These are phyloP conservation scores for Liriodendron chinense DNA, from an alignment of 164 flowering plant genomes.

Conservation along the genomic window DNA sequence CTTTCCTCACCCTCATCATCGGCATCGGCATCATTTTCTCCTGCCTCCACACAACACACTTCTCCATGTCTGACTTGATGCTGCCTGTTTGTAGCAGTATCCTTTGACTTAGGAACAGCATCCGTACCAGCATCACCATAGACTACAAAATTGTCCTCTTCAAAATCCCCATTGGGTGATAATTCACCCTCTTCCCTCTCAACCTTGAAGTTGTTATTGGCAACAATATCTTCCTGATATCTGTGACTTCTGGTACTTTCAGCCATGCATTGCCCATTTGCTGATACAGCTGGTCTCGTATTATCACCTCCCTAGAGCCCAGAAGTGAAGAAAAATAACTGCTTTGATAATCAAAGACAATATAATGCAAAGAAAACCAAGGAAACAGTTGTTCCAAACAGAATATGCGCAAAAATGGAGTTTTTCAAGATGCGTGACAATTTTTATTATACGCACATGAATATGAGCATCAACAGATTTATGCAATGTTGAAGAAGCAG, in stretches of 20 bases:
- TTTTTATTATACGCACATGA: no score
- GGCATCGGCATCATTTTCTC: slow-evolving; percentile 68
- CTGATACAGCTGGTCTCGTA: slow-evolving; percentile 24
- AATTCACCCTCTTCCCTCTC: slow-evolving; percentile 97
- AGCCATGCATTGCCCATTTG: slow-evolving; percentile 34
- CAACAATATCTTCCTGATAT: slow-evolving; percentile 39
- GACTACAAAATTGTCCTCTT: slow-evolving; percentile 66
- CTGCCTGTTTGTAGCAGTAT: slow-evolving; percentile 36
- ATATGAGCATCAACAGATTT: no score
- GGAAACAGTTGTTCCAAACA: no score
- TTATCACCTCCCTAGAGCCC: slow-evolving; percentile 21
- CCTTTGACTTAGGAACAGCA: slow-evolving; percentile 37
- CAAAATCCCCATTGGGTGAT: slow-evolving; percentile 79
- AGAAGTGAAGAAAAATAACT: background rate
- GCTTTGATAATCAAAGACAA: no score
- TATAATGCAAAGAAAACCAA: no score
- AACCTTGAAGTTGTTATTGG: slow-evolving; percentile 32
- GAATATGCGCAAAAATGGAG: no score
- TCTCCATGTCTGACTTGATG: slow-evolving; percentile 38
- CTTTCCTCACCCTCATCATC: slow-evolving; percentile 89
- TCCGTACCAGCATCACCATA: slow-evolving; percentile 43
- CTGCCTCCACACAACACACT: slow-evolving; percentile 41
- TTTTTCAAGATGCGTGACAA: no score
- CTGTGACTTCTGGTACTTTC: slow-evolving; percentile 36
- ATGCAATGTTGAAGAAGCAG: no score